Evolutionary conservation across 1,284 basidiomycete genomes (phyloP).

Genomic region (Moniliella sp.): DNA sequence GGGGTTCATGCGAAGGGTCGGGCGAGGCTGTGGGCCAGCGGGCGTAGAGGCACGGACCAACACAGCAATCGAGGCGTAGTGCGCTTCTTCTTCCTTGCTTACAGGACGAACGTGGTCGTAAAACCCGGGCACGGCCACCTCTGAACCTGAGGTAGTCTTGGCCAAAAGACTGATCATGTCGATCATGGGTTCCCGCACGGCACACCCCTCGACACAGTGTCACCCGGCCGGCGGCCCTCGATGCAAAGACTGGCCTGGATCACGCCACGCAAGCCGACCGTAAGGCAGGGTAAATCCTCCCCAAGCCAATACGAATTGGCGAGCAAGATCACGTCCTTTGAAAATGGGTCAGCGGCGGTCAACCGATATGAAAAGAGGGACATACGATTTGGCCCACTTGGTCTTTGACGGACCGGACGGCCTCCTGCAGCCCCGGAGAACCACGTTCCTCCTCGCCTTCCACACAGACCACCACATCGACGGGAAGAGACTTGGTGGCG

Average conservation of each 20-base stretch:
- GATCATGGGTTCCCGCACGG: slow-evolving; percentile 64
- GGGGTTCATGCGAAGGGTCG: background rate
- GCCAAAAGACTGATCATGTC: slow-evolving; percentile 66
- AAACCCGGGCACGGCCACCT: slow-evolving; percentile 57
- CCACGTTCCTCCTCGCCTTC: slow-evolving; percentile 93
- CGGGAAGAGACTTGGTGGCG: slow-evolving; percentile 49
- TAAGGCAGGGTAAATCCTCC: slow-evolving; percentile 79
- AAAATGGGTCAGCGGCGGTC: background rate
- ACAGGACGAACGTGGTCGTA: slow-evolving; percentile 41
- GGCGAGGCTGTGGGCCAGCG: background rate
- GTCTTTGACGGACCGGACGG: slow-evolving; percentile 50
- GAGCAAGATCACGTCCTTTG: slow-evolving; percentile 15
- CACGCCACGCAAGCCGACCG: slow-evolving; percentile 79
- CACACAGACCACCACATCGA: slow-evolving; percentile 71
- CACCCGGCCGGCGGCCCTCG: slow-evolving; percentile 42
- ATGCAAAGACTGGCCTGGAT: slow-evolving; percentile 59
- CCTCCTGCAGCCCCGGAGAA: slow-evolving; percentile 57
- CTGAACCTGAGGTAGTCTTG: slow-evolving; percentile 43
- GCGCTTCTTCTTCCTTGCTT: slow-evolving; percentile 22
- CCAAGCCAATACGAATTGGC: slow-evolving; percentile 88
- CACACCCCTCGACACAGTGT: slow-evolving; percentile 80
- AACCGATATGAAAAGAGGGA: background rate
- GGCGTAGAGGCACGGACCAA: background rate
- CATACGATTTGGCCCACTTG: slow-evolving; percentile 12
- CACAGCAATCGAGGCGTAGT: slow-evolving; percentile 15